Evolutionary conservation across 2,329 filamentous ascomycete species (phyloP).

Genomic region (Cercospora sesami): DNA sequence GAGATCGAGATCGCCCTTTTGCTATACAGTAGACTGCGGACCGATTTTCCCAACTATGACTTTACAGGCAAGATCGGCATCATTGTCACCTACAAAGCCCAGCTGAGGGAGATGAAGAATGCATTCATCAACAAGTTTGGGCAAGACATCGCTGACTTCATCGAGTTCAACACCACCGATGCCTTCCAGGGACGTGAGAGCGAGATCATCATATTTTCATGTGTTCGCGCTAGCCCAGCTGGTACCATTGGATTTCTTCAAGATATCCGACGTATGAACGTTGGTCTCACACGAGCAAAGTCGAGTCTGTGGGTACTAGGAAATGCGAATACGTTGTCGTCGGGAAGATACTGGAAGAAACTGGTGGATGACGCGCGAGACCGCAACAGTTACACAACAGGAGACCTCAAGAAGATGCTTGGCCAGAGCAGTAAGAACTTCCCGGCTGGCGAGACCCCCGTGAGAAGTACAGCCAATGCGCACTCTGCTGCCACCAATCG

Average conservation of each 20-base stretch:
- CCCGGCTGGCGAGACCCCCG: slow-evolving; percentile 29
- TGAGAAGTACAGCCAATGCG: slow-evolving; percentile 32
- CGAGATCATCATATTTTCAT: slow-evolving; percentile 98
- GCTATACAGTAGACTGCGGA: slow-evolving; percentile 75
- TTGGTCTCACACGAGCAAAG: slow-evolving; percentile 93
- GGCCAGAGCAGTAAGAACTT: slow-evolving; percentile 52
- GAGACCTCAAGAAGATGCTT: slow-evolving; percentile 59
- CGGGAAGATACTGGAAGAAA: slow-evolving; percentile 87
- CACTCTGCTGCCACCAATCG: slow-evolving; percentile 5
- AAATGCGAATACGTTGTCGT: slow-evolving; percentile 79
- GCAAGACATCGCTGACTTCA: slow-evolving; percentile 68
- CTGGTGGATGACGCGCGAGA: slow-evolving; percentile 78
- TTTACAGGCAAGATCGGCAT: slow-evolving; percentile 76
- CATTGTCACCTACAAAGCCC: slow-evolving; percentile 97
- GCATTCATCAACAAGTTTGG: slow-evolving; percentile 75
- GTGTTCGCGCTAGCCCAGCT: slow-evolving; percentile 86
- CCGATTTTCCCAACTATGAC: slow-evolving; percentile 64
- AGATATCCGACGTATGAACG: slow-evolving; percentile 98
- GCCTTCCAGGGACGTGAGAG: slow-evolving; percentile 96
- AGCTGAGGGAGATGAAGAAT: slow-evolving; percentile 74
- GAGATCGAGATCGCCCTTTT: slow-evolving; percentile 85
- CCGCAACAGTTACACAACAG: slow-evolving; percentile 75
- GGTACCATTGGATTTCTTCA: slow-evolving; percentile 98
- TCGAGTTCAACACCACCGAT: slow-evolving; percentile 99
- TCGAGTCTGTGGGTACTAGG: slow-evolving; percentile 95